A percentile compares a stretch with the other conserved stretches of the same genome.
Evolutionary conservation across 495 filamentous ascomycete species (phyloP).

Genomic region (Podospora fimiseda): DNA sequence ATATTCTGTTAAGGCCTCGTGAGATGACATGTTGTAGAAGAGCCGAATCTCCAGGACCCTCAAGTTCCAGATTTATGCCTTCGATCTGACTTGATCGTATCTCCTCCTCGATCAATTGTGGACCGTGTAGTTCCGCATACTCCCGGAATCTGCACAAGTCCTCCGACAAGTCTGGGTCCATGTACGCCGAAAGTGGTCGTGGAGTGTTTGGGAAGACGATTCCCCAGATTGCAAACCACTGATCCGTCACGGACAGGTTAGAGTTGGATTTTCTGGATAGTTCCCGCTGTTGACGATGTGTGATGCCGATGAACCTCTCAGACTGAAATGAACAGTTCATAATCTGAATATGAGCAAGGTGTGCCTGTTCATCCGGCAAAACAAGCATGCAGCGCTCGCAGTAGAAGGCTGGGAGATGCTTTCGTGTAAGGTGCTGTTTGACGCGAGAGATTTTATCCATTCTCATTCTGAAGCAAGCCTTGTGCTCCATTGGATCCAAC

Average conservation of each 20-base stretch:
- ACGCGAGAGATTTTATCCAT: conserved; percentile 11
- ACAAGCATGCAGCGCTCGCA: conserved; percentile 13
- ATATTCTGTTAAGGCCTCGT: neutral
- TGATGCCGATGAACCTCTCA: conserved; percentile 7
- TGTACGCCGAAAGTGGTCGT: conserved; percentile 11
- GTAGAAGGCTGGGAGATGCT: conserved; percentile 17
- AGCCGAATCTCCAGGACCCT: too few relatives aligned
- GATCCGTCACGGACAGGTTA: conserved; percentile 2
- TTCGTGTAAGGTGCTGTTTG: conserved; percentile 16
- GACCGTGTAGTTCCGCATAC: conserved; percentile 1
- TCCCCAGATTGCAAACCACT: conserved; percentile 21
- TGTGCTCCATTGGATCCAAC: conserved; percentile 9
- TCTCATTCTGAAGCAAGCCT: conserved; percentile 13
- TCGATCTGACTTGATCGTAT: neutral
- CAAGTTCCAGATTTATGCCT: too few relatives aligned
- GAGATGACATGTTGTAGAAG: neutral
- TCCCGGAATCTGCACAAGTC: conserved; percentile 13
- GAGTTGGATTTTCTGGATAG: conserved; percentile 8
- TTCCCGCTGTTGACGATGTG: conserved; percentile 2
- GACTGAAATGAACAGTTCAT: conserved; percentile 3
- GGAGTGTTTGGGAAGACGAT: conserved; percentile 16
- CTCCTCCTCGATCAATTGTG: neutral
- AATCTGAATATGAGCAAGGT: conserved; percentile 3
- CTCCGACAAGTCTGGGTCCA: conserved; percentile 13
- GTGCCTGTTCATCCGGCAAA: conserved; percentile 8